phyloP scores from a whole-genome alignment of 495 filamentous ascomycete genomes.

The Tuber calosporum region DNA sequence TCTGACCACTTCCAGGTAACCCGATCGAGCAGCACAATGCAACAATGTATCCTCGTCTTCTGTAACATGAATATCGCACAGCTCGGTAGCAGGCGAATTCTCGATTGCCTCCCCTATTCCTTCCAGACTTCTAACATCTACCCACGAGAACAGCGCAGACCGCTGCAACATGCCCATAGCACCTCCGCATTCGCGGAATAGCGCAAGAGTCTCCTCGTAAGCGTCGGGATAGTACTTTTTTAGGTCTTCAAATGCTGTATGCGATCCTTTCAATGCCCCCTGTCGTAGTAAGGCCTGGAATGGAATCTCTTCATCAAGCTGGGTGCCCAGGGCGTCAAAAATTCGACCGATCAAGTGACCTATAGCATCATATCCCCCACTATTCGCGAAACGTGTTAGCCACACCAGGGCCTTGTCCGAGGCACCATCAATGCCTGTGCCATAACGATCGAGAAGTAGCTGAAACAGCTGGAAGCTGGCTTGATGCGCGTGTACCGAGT shows the following conservation, averaged over 20 bases:
- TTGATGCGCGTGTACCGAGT: neutral
- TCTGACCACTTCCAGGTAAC: conserved; percentile 6
- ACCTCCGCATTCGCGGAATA: neutral
- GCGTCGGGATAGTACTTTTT: neutral
- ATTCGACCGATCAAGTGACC: neutral
- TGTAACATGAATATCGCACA: neutral
- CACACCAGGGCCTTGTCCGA: neutral
- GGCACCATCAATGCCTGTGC: neutral
- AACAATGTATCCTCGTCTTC: neutral
- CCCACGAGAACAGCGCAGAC: neutral
- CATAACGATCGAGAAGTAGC: neutral
- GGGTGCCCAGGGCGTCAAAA: neutral
- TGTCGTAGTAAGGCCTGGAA: neutral
- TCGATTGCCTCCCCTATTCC: conserved; percentile 1
- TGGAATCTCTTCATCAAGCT: neutral
- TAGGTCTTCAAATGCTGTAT: neutral
- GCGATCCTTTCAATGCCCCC: neutral
- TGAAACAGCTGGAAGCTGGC: neutral
- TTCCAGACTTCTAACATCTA: neutral
- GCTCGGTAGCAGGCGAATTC: neutral
- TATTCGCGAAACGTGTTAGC: neutral
- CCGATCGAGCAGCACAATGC: conserved; percentile 6
- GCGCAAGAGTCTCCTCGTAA: neutral
- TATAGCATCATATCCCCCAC: neutral
- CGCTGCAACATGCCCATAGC: neutral